Evolutionary conservation across 2,329 filamentous ascomycete species (phyloP), one percentile per base, ranked within the genome.

Genomic region (Plectosphaerella sp.): DNA sequence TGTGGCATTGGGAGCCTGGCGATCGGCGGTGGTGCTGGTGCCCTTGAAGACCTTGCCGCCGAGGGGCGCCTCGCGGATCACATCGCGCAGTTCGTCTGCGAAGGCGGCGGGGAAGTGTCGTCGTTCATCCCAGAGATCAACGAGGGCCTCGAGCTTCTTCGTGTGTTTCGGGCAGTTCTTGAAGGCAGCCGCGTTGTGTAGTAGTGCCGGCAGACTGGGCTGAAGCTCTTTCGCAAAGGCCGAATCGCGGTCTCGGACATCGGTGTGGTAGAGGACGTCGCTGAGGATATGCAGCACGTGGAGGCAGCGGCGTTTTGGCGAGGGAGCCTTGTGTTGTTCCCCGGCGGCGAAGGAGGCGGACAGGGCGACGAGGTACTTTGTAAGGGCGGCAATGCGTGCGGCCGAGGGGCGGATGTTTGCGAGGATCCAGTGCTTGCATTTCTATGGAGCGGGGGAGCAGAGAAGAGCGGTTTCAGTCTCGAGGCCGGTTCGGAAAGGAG

Each of bases 341-440:
- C 51, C 48, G 18, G 49, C 58, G 48, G 28, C 47, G 25, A 84
- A 79, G 42, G 85, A 86, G 56, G 78, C 82, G 58, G 87, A 80
- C 54, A 93, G 72, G 47, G 86, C 83, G 55, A 80, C 78, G 57
- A 95, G 73, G 69, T 90, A 96, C 70, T 90, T 92, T 60, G 83
- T 88, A 59, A 95, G 73, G 42, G 86, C 81, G 53, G 76, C 72
- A 58, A 83, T 79, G 61, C 91, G 85, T 59, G 79, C 74, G 52
- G 80, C 68, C 54, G 90, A 94, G 53, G 79, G 78, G 61, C 82
- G 77, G 65, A 93, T 76, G 73, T 91, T 82, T 61, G 80, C 79
- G 65, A 91, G 72, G 63, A 93, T 86, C 90, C 90, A 96, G 72
- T 82, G 78, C 80, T 92, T 96, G 80, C 89, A 92, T 77, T 83